Conservation (phyloP, 2,329 filamentous ascomycete species). For the Leptographium lundbergii region DNA sequence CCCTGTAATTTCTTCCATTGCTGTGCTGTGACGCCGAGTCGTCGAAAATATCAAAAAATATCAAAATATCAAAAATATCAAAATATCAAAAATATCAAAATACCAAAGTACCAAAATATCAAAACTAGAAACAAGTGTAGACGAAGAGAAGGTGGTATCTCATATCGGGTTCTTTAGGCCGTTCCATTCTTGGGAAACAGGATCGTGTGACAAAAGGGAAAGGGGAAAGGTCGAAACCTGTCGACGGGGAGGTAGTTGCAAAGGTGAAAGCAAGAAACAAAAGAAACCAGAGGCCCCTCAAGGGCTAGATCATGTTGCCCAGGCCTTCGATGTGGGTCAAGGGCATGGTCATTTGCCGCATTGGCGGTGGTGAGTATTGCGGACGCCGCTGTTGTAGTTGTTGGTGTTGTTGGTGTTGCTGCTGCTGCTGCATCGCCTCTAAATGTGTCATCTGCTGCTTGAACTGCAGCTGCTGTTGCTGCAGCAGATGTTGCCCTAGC, state of each 20-base stretch:
- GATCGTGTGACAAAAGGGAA: not conserved
- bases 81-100: not conserved
- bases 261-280: not conserved
- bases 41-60: not conserved
- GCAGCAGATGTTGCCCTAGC: conserved; percentile 3
- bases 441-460: not conserved
- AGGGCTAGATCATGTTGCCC: conserved; percentile 28
- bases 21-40: not conserved
- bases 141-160: conserved; percentile 2
- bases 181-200: conserved; percentile 1
- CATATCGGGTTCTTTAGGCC: not conserved
- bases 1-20: not conserved
- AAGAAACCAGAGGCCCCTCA: not conserved
- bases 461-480: conserved; percentile 8
- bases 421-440: no score
- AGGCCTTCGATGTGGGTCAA: conserved; percentile 24
- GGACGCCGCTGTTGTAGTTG: conserved; percentile 10
- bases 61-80: not conserved
- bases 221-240: conserved; percentile 1
- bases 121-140: not conserved
- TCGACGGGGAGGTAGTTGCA: not conserved
- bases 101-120: no score
- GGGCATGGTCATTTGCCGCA: conserved; percentile 14
- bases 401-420: not conserved
- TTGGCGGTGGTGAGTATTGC: conserved; percentile 7